A percentile compares a stretch with the other conserved stretches of the same genome.
These are phyloP conservation scores for Dioszegia aurantiaca DNA, from an alignment of 768 basidiomycete species.

Conservation along the genomic window DNA sequence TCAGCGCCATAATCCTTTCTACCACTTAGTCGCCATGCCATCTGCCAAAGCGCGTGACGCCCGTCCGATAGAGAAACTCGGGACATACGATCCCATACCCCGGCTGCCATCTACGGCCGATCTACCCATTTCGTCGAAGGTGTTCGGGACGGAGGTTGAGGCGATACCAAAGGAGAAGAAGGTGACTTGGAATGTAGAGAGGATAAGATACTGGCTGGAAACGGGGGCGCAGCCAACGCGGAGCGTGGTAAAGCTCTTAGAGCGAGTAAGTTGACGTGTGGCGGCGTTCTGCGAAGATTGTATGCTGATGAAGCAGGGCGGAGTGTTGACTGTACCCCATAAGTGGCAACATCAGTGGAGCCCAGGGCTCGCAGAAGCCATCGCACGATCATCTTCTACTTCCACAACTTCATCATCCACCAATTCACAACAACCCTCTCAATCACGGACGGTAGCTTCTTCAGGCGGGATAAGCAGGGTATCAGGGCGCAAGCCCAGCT, in stretches of 20 bases:
- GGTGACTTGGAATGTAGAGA: constrained; percentile 83
- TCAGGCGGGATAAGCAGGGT: background rate
- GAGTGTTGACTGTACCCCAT: constrained; percentile 38
- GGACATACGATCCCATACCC: constrained; percentile 71
- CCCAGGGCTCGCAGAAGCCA: constrained; percentile 13
- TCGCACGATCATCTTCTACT: background rate
- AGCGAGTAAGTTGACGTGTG: constrained; percentile 61
- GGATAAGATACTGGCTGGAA: constrained; percentile 84
- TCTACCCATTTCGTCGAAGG: constrained; percentile 49
- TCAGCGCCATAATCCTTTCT: constrained; percentile 67
- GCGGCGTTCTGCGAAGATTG: background rate
- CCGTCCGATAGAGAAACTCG: constrained; percentile 81
- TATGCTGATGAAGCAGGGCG: constrained; percentile 28
- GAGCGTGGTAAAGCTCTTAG: constrained; percentile 70
- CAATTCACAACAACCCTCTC: constrained; percentile 3
- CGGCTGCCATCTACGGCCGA: constrained; percentile 20
- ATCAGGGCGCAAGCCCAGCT: constrained; percentile 5
- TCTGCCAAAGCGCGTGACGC: constrained; percentile 70
- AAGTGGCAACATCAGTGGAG: constrained; percentile 43
- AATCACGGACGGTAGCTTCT: background rate
- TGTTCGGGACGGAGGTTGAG: constrained; percentile 54
- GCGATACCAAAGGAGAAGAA: constrained; percentile 58
- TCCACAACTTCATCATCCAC: background rate
- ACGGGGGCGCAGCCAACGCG: constrained; percentile 80
- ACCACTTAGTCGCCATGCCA: constrained; percentile 81